Base-by-base conservation (phyloP, 768 basidiomycete genomes). In the Fibroporia radiculosa region DNA sequence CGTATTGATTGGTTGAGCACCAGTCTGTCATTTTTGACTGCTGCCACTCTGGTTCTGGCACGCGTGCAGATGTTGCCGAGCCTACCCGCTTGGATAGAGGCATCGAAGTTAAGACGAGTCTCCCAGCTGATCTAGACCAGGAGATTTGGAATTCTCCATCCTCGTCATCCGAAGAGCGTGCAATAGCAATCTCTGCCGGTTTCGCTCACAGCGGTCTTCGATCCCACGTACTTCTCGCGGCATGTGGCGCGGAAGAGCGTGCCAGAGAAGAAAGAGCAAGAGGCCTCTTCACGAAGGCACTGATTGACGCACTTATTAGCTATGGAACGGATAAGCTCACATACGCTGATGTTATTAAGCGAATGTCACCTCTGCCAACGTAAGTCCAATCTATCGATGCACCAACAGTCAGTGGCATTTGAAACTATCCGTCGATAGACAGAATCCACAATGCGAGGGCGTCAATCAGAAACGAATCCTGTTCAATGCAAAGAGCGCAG, bases 1-100 rank as follows among this genome's bases (percentile, higher is more conserved):
- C 16, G 6, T 22, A 23, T 8, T 39, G 24, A 24, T 46, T 45
- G 8, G 37, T 23, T n/a, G n/a, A 18, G 2, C 18, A 6, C 11
- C 42, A 74, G 73, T 71, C 67, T 10, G 54, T 74, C 13, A 68
- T 74, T 35, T 57, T 74, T 5, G 73, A 73, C 42, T 73, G 73
- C 37, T 74, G 73, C 49, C 58, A 64, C 50, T 69, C 73, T 4
- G 68, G 58, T 1, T 67, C 69, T 1, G 57, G 66, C 8, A 64
- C 58, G 10, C 62, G 70, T 10, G 22, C 16, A 16, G 27, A 14
- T 27, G 26, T 23, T 20, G 10, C 19, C 24, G 45, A 40, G 12
- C 45, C 37, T 6, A 36, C 38, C 10, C 20, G 23, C 19, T 19
- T 43, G n/a, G 25, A 39, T n/a, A 39, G 45, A 34, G 27, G 28